Percentiles rank a stretch among this genome's conserved stretches.
phyloP scores from a whole-genome alignment of 345 rosid genomes.

The Aurinia saxatilis region DNA sequence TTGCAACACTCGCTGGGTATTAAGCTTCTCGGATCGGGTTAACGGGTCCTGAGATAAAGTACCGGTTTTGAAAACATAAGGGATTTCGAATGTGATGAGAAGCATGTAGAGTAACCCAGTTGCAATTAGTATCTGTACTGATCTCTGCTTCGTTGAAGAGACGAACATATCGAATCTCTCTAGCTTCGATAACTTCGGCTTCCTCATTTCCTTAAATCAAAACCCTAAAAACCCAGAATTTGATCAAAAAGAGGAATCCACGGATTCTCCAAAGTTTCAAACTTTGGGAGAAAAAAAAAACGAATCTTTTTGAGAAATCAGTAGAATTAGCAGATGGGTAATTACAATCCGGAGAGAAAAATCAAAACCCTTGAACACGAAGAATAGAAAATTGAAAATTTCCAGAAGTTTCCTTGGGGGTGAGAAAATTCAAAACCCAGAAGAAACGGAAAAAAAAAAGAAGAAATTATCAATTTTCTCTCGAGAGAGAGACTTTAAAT shows the following conservation, averaged over 20 bases:
- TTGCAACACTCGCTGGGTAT: slow-evolving; percentile 40
- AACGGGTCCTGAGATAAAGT: slow-evolving; percentile 42
- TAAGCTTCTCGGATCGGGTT: slow-evolving; percentile 38
- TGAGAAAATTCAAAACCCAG: slow-evolving; percentile 14
- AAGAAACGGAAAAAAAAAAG: background rate
- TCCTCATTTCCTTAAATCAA: slow-evolving; percentile 23
- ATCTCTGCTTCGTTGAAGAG: slow-evolving; percentile 43
- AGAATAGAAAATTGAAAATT: background rate
- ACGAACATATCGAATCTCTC: slow-evolving; percentile 36
- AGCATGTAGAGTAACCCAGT: slow-evolving; percentile 48
- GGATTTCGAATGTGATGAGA: slow-evolving; percentile 60
- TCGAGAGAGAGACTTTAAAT: slow-evolving; percentile 1
- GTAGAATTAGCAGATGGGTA: background rate
- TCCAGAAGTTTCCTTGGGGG: slow-evolving; percentile 13
- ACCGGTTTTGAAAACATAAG: slow-evolving; percentile 45
- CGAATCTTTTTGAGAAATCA: background rate
- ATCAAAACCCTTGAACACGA: background rate
- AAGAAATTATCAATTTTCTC: background rate
- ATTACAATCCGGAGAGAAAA: background rate
- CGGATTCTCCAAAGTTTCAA: slow-evolving; percentile 3
- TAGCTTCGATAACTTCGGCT: slow-evolving; percentile 24
- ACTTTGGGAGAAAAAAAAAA: background rate
- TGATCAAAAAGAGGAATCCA: background rate
- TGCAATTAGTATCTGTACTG: slow-evolving; percentile 53
- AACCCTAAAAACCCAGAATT: background rate